Evolutionary conservation across 1,139 yeast genomes (phyloP), one percentile per base, ranked within the genome.

Genomic region (Taphrina deformans): DNA sequence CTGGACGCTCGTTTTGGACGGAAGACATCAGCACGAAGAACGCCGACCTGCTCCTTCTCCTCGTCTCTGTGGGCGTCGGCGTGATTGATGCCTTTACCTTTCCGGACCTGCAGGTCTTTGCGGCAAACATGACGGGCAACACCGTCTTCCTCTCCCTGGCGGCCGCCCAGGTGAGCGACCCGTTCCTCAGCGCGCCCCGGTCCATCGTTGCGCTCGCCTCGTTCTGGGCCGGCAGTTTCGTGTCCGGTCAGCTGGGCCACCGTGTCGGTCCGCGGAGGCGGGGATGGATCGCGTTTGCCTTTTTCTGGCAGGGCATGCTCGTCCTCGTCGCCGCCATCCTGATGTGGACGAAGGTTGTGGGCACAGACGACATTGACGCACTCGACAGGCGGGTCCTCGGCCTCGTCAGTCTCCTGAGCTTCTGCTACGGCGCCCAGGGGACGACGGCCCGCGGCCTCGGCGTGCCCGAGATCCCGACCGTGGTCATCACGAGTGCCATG

Each of bases 91-190:
- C 58, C 7, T 53, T 53, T 21, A 38, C 58, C 5, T 53, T 53
- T 40, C 35, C 58, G 26, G 45, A 38, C 16, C 35, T 53, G 24
- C 18, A 40, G 24, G 58, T 53, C 33, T 53, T 53, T 40, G 58
- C 58, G 31, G 58, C 58, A 21, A 53, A 53, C 48, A 53, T 53
- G 58, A 53, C 58, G 21, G 58, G 58, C 23, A 53, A 53, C 23
- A 53, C 58, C 3, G 58, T 53, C 48, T 53, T 53, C 35, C 58
- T 53, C 33, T 35, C 58, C 9, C 58, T 53, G 9, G 58, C 58
- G 14, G 58, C 58, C 3, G 58, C 58, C 6, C 58, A 53, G 24
- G 58, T 53, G 23, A 16, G 21, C 35, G 58, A 53, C 38, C 23
- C 31, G 16, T 40, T 38, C 35, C 40, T 53, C 29, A 38, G 48